Evolutionary conservation across 129 eudicot genomes (phyloP), one percentile per base, ranked within the genome.

Genomic region (Pulicaria dysenterica): DNA sequence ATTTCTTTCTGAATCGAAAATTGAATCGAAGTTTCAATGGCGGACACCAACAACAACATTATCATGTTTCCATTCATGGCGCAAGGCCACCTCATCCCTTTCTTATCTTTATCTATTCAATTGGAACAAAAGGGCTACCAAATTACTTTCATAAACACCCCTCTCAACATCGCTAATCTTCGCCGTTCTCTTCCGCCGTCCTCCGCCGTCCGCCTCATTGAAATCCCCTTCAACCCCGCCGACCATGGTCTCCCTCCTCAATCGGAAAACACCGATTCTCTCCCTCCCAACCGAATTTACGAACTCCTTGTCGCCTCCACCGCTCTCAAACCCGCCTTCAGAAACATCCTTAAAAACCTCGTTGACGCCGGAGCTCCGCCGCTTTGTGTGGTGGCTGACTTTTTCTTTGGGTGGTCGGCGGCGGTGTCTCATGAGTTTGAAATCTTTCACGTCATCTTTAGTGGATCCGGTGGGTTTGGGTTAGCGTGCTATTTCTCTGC

Each of bases 61-160:
- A 73, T 87, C 31, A 36, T 90, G 72, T 85, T 91, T 42, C 97
- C 97, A 1, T 87, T 83, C 89, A 83, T 91, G 97, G 89, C 97
- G 40, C 91, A 87, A 79, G 91, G 95, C 70, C 97, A 91, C 39
- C 74, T 91, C 10, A 85, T 83, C 46, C 97, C 95, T 4, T 91
- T 85, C 79, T 49, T 91, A 42, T 82, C 94, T 9, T 62, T 92
- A 60, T 91, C 94, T 6, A 77, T 70, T 0, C 69, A 73, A 9
- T 43, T 88, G 0, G 85, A 88, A 46, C 78, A 80, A 80, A 51
- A 76, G 24, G 85, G 72, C 15, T 85, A 73, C 83, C 60, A 74
- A 6, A 75, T 88, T 73, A 83, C 80, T 74, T 84, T 86, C 67
- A 40, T 89, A 4, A 89, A 81, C 80, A 92, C 97, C 63, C 94